These are phyloP conservation scores for Choricystis sp. DNA, from an alignment of 139 green algal species.

Conservation along the genomic window DNA sequence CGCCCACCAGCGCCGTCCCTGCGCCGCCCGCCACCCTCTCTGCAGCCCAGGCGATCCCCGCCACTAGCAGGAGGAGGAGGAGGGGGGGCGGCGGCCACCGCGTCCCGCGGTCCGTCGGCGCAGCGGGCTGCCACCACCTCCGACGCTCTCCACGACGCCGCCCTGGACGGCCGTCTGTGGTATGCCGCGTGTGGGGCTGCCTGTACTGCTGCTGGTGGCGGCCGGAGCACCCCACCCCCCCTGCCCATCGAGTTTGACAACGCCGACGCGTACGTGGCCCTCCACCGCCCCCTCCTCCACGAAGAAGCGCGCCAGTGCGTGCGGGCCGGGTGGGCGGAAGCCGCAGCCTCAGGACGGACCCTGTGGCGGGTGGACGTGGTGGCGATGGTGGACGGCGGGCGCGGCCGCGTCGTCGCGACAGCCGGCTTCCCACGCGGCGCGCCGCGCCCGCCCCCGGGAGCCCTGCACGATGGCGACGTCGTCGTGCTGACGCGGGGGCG, in stretches of 20 bases:
- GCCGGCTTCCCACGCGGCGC: too few relatives aligned
- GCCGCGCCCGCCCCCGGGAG: not conserved
- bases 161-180: not conserved
- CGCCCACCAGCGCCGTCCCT: not conserved
- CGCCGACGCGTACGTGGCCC: not conserved
- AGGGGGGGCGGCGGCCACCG: not conserved
- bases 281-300: not conserved
- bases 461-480: not conserved
- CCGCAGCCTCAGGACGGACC: too few relatives aligned
- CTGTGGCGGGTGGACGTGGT: not conserved
- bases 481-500: conserved; percentile 8
- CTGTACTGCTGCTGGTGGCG: too few relatives aligned
- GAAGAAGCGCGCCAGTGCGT: not conserved
- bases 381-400: not conserved
- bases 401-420: not conserved
- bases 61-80: not conserved
- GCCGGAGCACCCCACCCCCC: too few relatives aligned
- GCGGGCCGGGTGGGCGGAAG: not conserved
- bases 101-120: too few relatives aligned
- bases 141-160: not conserved
- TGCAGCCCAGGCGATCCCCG: not conserved
- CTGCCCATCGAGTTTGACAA: not conserved
- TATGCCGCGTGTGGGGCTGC: not conserved
- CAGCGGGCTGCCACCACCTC: too few relatives aligned
- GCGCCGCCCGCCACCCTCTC: not conserved